Conservation (phyloP, 179 eudicot species). For the Silene coronaria region DNA sequence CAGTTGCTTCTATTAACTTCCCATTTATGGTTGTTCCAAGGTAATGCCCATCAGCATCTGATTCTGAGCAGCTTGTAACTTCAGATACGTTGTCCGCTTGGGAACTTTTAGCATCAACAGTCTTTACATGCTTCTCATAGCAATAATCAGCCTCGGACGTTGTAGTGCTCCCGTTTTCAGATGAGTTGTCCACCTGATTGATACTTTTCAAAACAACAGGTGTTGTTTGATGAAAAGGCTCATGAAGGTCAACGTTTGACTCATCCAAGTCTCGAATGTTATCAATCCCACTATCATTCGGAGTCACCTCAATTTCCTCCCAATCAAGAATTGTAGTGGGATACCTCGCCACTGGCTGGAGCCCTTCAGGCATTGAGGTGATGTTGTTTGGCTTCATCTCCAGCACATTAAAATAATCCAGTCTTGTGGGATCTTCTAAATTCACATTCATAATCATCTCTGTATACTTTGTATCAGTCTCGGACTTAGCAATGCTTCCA, state of each 20-base stretch:
- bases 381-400: neutral
- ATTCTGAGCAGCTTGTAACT: neutral
- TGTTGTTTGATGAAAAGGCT: neutral
- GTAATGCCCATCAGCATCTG: slow-evolving; percentile 4
- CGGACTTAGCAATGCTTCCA: slow-evolving; percentile 18
- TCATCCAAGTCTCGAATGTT: slow-evolving; percentile 20
- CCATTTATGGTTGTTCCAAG: neutral
- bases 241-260: slow-evolving; percentile 22
- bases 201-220: neutral
- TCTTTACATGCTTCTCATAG: neutral
- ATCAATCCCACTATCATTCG: slow-evolving; percentile 6
- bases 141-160: neutral
- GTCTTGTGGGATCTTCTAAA: slow-evolving; percentile 2
- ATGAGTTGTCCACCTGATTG: neutral
- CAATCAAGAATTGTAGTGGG: neutral
- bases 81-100: slow-evolving; percentile 2
- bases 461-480: slow-evolving; percentile 8
- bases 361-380: neutral
- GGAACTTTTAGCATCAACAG: neutral
- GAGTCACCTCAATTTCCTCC: slow-evolving; percentile 1
- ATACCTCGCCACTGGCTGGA: too few relatives aligned
- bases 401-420: neutral
- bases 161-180: neutral
- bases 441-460: neutral
- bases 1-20: neutral